Conservation (phyloP, 1,284 basidiomycete species). For the Ustilago crameri region DNA sequence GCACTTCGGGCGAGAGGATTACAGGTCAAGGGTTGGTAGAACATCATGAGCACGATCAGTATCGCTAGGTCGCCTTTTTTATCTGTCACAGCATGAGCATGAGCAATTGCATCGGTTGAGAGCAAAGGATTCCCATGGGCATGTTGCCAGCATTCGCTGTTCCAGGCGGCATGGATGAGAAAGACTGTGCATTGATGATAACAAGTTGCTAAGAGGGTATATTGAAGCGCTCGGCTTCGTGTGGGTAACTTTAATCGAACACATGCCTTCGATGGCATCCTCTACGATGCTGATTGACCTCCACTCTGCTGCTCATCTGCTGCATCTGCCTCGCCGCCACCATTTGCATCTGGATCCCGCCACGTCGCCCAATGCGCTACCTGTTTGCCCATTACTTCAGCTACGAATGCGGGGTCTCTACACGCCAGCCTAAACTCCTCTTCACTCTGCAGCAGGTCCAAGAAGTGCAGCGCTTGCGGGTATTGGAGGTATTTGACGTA, state of each 20-base stretch:
- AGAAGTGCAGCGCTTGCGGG: constrained; percentile 59
- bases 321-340: neutral
- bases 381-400: constrained; percentile 55
- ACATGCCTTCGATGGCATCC: no score
- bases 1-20: constrained; percentile 28
- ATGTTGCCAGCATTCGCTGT: no score
- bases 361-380: constrained; percentile 64
- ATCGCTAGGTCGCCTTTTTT: neutral
- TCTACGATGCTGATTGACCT: no score
- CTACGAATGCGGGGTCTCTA: constrained; percentile 54
- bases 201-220: constrained; percentile 6
- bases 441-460: constrained; percentile 52
- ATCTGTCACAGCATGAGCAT: no score
- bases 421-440: constrained; percentile 55
- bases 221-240: neutral
- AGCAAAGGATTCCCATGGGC: no score
- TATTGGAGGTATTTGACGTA: constrained; percentile 63
- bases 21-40: constrained; percentile 45
- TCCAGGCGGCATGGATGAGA: no score
- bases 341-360: constrained; percentile 36
- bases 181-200: no score
- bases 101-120: neutral
- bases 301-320: neutral
- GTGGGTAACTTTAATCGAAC: no score
- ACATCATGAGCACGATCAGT: constrained; percentile 20